A percentile compares a stretch with the other conserved stretches of the same genome.
Conservation (phyloP, 768 basidiomycete genomes). For the Strobilomyces confusus region DNA sequence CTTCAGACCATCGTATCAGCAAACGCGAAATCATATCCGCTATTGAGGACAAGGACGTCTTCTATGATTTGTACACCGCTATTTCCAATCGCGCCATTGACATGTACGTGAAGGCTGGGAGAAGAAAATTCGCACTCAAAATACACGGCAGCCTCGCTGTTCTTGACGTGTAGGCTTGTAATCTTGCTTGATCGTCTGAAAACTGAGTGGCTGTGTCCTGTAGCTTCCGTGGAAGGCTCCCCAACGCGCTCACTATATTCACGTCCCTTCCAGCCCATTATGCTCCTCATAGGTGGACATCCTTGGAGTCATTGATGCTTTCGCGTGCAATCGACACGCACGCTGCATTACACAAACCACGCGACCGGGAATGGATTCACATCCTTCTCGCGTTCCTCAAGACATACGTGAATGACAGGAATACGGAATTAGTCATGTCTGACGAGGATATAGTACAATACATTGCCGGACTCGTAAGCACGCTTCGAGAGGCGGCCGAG, state of each 20-base stretch:
- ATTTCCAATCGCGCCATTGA: constrained; percentile 82
- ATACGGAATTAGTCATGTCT: constrained; percentile 49
- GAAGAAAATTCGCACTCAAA: constrained; percentile 81
- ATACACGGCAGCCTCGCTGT: constrained; percentile 85
- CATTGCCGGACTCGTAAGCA: constrained; percentile 46
- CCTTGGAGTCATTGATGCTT: constrained; percentile 76
- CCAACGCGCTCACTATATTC: constrained; percentile 64
- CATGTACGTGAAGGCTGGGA: constrained; percentile 76
- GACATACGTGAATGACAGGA: constrained; percentile 55
- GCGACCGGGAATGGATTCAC: constrained; percentile 78
- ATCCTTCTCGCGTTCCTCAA: constrained; percentile 74
- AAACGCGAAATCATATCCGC: constrained; percentile 59
- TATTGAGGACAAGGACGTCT: constrained; percentile 51
- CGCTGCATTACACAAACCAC: constrained; percentile 47
- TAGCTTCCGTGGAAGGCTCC: constrained; percentile 66
- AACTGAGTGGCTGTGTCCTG: constrained; percentile 8
- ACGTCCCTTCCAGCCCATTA: constrained; percentile 84
- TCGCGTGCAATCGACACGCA: constrained; percentile 71
- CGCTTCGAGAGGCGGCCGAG: constrained; percentile 46
- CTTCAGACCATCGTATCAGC: constrained; percentile 41
- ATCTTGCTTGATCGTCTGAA: constrained; percentile 1
- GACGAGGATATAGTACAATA: constrained; percentile 50
- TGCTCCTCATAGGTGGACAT: constrained; percentile 76
- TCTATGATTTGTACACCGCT: constrained; percentile 73
- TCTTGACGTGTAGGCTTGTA: constrained; percentile 73